Evolutionary conservation across 2,329 filamentous ascomycete species (phyloP).

Genomic region (Penicillium freii): DNA sequence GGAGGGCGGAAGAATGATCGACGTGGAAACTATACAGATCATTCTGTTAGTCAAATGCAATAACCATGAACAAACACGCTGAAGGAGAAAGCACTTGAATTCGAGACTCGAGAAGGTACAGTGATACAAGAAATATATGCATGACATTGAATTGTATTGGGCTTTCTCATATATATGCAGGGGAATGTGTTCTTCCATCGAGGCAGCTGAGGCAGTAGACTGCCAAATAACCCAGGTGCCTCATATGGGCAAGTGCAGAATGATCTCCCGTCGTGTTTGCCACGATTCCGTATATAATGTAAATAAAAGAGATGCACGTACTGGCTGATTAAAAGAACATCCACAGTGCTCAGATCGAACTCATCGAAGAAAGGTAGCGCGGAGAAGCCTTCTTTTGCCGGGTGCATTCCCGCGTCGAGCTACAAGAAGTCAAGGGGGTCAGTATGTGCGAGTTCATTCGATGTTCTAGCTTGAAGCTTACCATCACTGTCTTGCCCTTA

Average conservation of each 20-base stretch:
- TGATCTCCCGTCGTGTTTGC: background rate
- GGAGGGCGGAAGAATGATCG: slow-evolving; percentile 97
- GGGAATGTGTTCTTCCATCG: background rate
- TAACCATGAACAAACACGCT: background rate
- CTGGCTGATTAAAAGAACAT: slow-evolving; percentile 98
- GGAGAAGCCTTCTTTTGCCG: slow-evolving; percentile 90
- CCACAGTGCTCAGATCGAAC: slow-evolving; percentile 95
- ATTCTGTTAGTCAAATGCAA: slow-evolving; percentile 28
- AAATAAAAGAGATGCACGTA: slow-evolving; percentile 56
- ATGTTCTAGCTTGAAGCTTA: slow-evolving; percentile 44
- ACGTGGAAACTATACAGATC: slow-evolving; percentile 76
- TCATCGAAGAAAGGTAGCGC: slow-evolving; percentile 97
- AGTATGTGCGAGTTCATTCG: slow-evolving; percentile 5
- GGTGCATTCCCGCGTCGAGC: slow-evolving; percentile 97
- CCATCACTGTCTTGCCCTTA: slow-evolving; percentile 99
- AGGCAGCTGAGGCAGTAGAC: slow-evolving; percentile 2
- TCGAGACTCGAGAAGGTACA: slow-evolving; percentile 3
- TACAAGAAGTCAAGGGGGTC: slow-evolving; percentile 40
- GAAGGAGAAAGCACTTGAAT: background rate
- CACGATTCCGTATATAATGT: background rate
- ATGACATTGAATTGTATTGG: slow-evolving; percentile 31
- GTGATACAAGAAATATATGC: slow-evolving; percentile 13
- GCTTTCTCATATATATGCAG: slow-evolving; percentile 39
- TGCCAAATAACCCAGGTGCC: background rate
- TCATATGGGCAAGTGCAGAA: background rate